phyloP scores from a whole-genome alignment of 2,329 filamentous ascomycete genomes.

The Ophiobolus disseminans region DNA sequence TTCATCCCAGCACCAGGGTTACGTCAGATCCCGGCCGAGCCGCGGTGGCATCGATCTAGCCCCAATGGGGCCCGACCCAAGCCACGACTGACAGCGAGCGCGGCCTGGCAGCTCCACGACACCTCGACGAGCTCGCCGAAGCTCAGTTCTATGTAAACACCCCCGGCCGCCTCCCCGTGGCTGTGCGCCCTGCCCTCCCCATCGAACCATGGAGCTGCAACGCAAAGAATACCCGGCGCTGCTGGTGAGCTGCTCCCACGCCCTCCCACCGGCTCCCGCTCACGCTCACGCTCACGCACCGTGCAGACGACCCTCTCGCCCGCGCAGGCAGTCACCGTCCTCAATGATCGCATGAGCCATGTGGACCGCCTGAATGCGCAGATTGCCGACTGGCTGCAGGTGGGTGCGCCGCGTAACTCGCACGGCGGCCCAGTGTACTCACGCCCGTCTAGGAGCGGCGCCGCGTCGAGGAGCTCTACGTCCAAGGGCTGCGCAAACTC shows the following conservation, averaged over 20 bases:
- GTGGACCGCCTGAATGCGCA: conserved; percentile 86
- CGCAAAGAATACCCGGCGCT: conserved; percentile 92
- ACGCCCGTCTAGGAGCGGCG: conserved; percentile 76
- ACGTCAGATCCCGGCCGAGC: conserved; percentile 24
- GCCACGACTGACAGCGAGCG: conserved; percentile 38
- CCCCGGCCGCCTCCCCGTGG: conserved; percentile 27
- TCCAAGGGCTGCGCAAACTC: conserved; percentile 80
- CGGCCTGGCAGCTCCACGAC: conserved; percentile 41
- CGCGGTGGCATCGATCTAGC: conserved; percentile 18
- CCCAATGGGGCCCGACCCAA: conserved; percentile 32
- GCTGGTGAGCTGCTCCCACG: conserved; percentile 68
- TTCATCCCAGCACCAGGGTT: no score
- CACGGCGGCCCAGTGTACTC: conserved; percentile 21
- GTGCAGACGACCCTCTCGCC: conserved; percentile 80
- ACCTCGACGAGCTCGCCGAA: conserved; percentile 30
- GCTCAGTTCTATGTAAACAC: conserved; percentile 40
- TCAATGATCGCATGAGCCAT: conserved; percentile 86
- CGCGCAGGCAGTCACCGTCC: conserved; percentile 76
- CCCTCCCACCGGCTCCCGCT: conserved; percentile 33
- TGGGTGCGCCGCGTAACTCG: conserved; percentile 54
- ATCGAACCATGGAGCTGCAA: conserved; percentile 66
- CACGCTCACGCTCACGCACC: conserved; percentile 41
- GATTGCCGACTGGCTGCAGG: conserved; percentile 96
- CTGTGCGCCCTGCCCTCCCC: conserved; percentile 35
- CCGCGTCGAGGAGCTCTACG: conserved; percentile 89